A percentile compares a stretch with the other conserved stretches of the same genome.
Evolutionary conservation across 2,329 filamentous ascomycete genomes (phyloP).

Genomic region (Calonectria naviculata): DNA sequence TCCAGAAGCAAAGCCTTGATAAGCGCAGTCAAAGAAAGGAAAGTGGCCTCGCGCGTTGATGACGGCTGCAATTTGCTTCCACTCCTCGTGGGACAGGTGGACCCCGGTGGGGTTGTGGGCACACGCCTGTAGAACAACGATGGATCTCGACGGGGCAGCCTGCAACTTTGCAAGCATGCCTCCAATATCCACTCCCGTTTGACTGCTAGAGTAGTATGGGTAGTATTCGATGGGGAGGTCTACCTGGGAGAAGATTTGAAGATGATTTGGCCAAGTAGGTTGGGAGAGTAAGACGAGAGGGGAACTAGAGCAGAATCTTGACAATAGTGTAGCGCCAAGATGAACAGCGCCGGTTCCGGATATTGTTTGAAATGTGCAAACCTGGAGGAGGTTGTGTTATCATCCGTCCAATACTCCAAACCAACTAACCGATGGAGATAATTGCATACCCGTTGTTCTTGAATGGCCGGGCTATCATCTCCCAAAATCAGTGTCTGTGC

Average conservation of each 20-base stretch:
- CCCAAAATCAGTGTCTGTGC: neutral
- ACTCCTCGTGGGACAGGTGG: constrained; percentile 43
- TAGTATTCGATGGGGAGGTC: constrained; percentile 46
- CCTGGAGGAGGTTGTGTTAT: neutral
- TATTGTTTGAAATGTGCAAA: neutral
- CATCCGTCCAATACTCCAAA: neutral
- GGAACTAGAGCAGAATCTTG: neutral
- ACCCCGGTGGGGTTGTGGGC: constrained; percentile 56
- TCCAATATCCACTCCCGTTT: constrained; percentile 43
- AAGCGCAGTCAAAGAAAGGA: constrained; percentile 30
- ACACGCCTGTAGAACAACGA: constrained; percentile 53
- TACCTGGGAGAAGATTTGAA: constrained; percentile 46
- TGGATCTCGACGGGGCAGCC: constrained; percentile 33
- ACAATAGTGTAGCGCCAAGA: neutral
- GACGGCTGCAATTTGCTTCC: constrained; percentile 34
- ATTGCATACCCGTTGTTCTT: neutral
- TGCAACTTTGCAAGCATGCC: constrained; percentile 40
- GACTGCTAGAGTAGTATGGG: constrained; percentile 48
- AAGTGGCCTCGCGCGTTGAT: constrained; percentile 22
- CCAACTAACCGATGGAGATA: neutral
- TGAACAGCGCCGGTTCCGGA: neutral
- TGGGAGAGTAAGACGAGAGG: constrained; percentile 21
- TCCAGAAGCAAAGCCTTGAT: constrained; percentile 34
- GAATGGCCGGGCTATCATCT: neutral
- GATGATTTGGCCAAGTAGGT: constrained; percentile 55